Evolutionary conservation across 441 rosid genomes (phyloP), one percentile per base, ranked within the genome.

Genomic region (Populus hybrid): DNA sequence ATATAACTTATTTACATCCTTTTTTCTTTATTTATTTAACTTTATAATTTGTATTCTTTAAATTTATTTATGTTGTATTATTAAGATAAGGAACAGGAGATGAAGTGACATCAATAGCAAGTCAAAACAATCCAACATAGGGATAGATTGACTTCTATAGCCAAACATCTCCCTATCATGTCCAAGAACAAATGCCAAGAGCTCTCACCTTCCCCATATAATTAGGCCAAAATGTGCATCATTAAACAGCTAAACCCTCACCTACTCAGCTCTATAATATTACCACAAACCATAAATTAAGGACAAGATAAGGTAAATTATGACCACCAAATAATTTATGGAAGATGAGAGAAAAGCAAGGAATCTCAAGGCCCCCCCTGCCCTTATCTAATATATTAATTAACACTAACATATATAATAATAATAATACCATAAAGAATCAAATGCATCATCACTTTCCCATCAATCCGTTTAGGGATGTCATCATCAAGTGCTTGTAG

Each of bases 271-370:
- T 66, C 10, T 75, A 38, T 18, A 82, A 76, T 78, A 73, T 71
- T 74, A 73, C 67, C 11, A 28, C n/a, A 68, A 59, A 32, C 2
- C 74, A 77, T 67, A 38, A 1, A 35, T 21, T 14, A 71, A 76
- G 77, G 71, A 78, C 28, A 80, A 77, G 84, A 83, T 84, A 83
- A 84, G 63, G 69, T 80, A 36, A 67, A 76, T 72, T 77, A 64
- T 28, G 28, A 12, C 32, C 35, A 26, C 7, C 24, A 65, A 20
- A 81, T 77, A 61, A 73, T 74, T 35, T 46, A 74, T 40, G 68
- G 5, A 34, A 73, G 78, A 73, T 40, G 3, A 68, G 36, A 71
- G 69, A 76, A 71, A 75, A 24, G 35, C 46, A 53, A 70, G 73
- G 79, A 70, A 70, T 76, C 74, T 26, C 73, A 57, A 34, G 53